These are phyloP conservation scores for Podospora anserina DNA, from an alignment of 495 filamentous ascomycete genomes.

Conservation along the genomic window DNA sequence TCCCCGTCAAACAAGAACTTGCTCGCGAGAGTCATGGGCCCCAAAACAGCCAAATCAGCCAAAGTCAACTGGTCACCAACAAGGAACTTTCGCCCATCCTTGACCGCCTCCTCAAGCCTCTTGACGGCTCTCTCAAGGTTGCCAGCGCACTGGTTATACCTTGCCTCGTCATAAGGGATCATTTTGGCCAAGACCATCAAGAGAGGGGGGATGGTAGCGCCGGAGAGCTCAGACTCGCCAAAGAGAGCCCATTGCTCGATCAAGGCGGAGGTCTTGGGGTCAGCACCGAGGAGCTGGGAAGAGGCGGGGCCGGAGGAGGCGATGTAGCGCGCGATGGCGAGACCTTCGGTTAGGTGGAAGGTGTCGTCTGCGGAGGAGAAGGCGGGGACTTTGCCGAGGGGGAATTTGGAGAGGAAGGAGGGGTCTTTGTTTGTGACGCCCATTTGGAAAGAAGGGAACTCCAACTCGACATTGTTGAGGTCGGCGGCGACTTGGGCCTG, in stretches of 20 bases:
- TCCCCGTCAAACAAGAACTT: slow-evolving; percentile 49
- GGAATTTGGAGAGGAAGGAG: slow-evolving; percentile 59
- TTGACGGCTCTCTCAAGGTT: slow-evolving; percentile 37
- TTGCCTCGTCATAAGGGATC: slow-evolving; percentile 37
- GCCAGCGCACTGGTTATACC: slow-evolving; percentile 30
- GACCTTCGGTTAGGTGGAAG: slow-evolving; percentile 48
- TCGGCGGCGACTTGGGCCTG: slow-evolving; percentile 52
- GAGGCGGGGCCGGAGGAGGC: slow-evolving; percentile 52
- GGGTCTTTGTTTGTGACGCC: slow-evolving; percentile 47
- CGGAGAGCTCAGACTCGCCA: slow-evolving; percentile 45
- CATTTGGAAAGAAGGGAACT: slow-evolving; percentile 41
- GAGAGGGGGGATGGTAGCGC: slow-evolving; percentile 29
- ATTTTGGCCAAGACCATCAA: slow-evolving; percentile 39
- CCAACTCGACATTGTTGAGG: slow-evolving; percentile 50
- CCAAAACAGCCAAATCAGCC: slow-evolving; percentile 52
- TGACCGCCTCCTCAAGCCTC: slow-evolving; percentile 42
- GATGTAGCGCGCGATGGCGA: slow-evolving; percentile 55
- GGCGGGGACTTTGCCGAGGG: slow-evolving; percentile 57
- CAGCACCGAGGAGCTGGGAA: slow-evolving; percentile 49
- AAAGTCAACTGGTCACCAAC: slow-evolving; percentile 50
- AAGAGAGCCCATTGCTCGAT: slow-evolving; percentile 53
- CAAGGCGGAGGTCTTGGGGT: slow-evolving; percentile 43
- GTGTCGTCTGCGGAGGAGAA: slow-evolving; percentile 53
- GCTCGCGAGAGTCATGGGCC: slow-evolving; percentile 40
- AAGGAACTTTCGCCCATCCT: slow-evolving; percentile 45